Conservation (phyloP, 495 filamentous ascomycete genomes). For the Emericellopsis terricola region DNA sequence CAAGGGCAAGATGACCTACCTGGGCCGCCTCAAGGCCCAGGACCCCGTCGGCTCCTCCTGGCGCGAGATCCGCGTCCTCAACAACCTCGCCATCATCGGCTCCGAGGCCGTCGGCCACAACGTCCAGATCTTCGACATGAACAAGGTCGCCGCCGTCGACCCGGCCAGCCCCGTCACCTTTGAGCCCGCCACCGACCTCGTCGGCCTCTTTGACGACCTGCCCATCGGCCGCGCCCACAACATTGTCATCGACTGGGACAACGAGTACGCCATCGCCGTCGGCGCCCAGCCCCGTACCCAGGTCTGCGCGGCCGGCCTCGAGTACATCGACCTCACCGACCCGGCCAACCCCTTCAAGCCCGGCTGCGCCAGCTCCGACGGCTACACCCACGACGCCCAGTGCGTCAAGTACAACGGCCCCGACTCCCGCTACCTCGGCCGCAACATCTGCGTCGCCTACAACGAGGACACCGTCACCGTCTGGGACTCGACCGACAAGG, state of each 20-base stretch:
- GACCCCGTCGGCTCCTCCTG: constrained; percentile 23
- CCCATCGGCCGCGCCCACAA: constrained; percentile 34
- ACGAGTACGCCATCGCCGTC: constrained; percentile 34
- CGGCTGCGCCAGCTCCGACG: constrained; percentile 34
- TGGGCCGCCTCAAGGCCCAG: constrained; percentile 36
- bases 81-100: constrained; percentile 28
- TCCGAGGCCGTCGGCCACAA: constrained; percentile 29
- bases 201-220: constrained; percentile 22
- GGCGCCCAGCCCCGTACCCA: constrained; percentile 26
- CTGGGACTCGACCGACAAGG: constrained; percentile 41
- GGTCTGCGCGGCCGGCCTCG: constrained; percentile 29
- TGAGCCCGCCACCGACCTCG: constrained; percentile 13
- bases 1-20: constrained; percentile 33
- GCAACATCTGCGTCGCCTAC: constrained; percentile 42
- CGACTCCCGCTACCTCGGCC: constrained; percentile 28
- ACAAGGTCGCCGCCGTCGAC: constrained; percentile 15
- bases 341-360: constrained; percentile 28
- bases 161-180: constrained; percentile 12
- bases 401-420: constrained; percentile 41
- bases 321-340: constrained; percentile 35
- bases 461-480: constrained; percentile 32
- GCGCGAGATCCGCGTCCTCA: constrained; percentile 22
- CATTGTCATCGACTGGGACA: constrained; percentile 28
- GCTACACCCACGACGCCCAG: constrained; percentile 44
- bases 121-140: constrained; percentile 36